Conservation (phyloP, 2,329 filamentous ascomycete genomes). For the Diaporthe sp. region DNA sequence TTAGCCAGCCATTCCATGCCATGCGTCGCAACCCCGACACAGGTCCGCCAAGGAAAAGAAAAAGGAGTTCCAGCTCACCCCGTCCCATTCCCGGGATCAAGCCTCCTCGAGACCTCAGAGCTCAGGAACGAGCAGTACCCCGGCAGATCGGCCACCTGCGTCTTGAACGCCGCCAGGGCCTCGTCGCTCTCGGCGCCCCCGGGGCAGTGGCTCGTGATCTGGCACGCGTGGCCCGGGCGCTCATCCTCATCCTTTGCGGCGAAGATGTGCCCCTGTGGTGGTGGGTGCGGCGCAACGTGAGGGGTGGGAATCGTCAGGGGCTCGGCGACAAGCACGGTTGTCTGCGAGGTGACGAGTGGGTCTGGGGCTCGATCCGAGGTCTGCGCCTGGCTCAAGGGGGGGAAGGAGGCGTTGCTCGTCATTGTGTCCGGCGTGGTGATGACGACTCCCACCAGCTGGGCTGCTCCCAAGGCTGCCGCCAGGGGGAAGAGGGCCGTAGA, state of each 20-base stretch:
- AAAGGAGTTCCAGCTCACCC: neutral
- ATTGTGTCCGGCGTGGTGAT: neutral
- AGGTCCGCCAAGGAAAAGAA: neutral
- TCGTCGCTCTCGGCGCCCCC: neutral
- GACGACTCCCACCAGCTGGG: neutral
- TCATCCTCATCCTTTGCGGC: neutral
- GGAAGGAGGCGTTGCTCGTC: neutral
- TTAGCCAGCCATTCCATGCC: neutral
- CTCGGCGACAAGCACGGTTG: neutral
- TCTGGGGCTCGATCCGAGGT: neutral
- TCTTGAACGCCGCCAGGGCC: neutral
- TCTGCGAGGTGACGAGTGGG: neutral
- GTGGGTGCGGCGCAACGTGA: neutral
- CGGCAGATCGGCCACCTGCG: neutral
- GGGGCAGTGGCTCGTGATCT: conserved; percentile 13
- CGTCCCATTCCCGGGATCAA: neutral
- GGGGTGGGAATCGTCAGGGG: neutral
- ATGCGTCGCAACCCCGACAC: neutral
- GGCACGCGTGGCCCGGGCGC: neutral
- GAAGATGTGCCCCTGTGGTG: neutral
- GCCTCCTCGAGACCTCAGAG: neutral
- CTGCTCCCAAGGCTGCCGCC: neutral
- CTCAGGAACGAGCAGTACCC: neutral
- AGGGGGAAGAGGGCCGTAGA: neutral
- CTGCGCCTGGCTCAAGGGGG: neutral